phyloP scores from a whole-genome alignment of 164 flowering plant species.

The Liquidambar formosana region DNA sequence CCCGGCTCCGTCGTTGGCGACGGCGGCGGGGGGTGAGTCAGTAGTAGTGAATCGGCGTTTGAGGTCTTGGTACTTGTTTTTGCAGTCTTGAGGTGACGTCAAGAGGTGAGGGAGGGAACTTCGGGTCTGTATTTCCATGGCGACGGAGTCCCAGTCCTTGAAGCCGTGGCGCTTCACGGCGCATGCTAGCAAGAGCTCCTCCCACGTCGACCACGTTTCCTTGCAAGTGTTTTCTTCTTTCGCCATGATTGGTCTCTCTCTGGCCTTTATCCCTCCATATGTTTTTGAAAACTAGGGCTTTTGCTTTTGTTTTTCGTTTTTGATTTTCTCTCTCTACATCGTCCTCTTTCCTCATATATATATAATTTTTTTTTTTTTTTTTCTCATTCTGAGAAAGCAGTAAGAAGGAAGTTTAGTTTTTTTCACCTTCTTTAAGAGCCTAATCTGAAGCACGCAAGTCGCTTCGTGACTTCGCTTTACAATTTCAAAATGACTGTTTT shows the following conservation, averaged over 20 bases:
- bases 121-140: constrained; percentile 60
- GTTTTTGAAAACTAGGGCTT: constrained; percentile 22
- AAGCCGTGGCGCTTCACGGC: constrained; percentile 87
- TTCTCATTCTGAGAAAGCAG: no score
- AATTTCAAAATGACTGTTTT: not conserved
- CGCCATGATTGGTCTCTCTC: constrained; percentile 15
- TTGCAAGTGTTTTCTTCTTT: constrained; percentile 12
- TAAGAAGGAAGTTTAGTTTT: no score
- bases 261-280: not conserved
- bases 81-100: constrained; percentile 57
- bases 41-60: constrained; percentile 45
- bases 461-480: not conserved
- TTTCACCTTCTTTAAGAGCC: not conserved
- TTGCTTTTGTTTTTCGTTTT: not conserved
- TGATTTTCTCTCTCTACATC: no score
- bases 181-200: constrained; percentile 80
- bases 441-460: not conserved
- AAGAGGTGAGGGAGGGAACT: constrained; percentile 33
- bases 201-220: constrained; percentile 79
- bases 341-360: no score
- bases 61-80: constrained; percentile 59
- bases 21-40: not conserved
- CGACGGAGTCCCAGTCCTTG: constrained; percentile 73
- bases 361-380: not conserved
- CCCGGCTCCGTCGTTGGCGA: not conserved